Base-by-base conservation (phyloP, 2,329 filamentous ascomycete genomes). In the Sarocladium strictum region DNA sequence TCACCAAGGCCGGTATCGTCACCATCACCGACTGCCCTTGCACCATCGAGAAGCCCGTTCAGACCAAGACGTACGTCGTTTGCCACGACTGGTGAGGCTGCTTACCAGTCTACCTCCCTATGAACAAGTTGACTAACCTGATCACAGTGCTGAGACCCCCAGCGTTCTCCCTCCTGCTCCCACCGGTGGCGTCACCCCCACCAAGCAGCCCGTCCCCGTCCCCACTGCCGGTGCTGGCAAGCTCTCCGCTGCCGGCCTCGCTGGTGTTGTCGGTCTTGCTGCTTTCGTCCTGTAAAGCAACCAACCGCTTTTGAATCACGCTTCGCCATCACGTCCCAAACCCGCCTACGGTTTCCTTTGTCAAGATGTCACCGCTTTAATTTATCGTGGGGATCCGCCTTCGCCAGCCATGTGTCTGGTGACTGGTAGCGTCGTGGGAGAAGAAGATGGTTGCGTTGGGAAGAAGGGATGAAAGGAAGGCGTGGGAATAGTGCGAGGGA, bases 21-120 rank as follows among this genome's bases (percentile, higher is more conserved):
- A 88, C 85, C 75, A 81, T 88, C 77, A 82, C 82, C 64, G 76
- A 86, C 78, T 87, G 85, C 79, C 81, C 84, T 63, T 87, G 84
- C 84, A 89, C 81, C 66, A 66, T 83, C 72, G 78, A 76, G 74
- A 79, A 77, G 74, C 79, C 81, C 54, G 73, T 84, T 62, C 71
- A 72, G 66, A 76, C 73, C 69, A 73, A 74, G 67, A 74, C 76
- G 58, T 69, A 72, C 45, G 78, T 81, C 45, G 62, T 72, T 69
- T 83, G 79, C 79, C 64, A 72, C 67, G 73, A 71, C 71, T 81
- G 78, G 77, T 80, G 74, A 65, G 73, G 5, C 21, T 53, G 40
- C 21, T 27, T 6, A 3, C 40, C n/a, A 35, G 6, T 14, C 3
- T 15, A 29, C 24, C 41, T 23, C 41, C n/a, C 35, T 38, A 9